A percentile compares a stretch with the other conserved stretches of the same genome.
Evolutionary conservation across 768 basidiomycete genomes (phyloP).

Genomic region (Roridomyces roridus): DNA sequence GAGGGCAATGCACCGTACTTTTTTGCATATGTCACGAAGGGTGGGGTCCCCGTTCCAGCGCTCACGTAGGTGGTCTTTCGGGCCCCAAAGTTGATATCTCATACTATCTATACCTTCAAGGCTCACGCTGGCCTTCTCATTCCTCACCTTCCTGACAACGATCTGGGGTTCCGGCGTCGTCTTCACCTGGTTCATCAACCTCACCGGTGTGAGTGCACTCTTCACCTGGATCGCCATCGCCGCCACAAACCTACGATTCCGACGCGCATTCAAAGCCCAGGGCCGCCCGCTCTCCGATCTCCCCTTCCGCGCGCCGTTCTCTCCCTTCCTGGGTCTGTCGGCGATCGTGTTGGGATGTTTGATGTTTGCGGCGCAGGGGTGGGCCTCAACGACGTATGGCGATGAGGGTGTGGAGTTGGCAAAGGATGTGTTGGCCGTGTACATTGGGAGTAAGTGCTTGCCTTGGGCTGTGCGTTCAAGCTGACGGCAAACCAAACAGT

Average conservation of each 20-base stretch:
- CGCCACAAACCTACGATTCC: constrained; percentile 64
- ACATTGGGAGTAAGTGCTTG: background rate
- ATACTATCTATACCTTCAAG: constrained; percentile 33
- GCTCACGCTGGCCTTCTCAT: constrained; percentile 53
- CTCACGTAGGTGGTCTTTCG: constrained; percentile 48
- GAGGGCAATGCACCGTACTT: constrained; percentile 67
- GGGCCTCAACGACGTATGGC: constrained; percentile 48
- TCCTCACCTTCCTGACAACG: constrained; percentile 60
- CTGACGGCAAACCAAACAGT: too few relatives aligned
- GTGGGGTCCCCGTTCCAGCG: constrained; percentile 67
- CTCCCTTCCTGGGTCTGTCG: constrained; percentile 55
- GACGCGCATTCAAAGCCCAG: constrained; percentile 62
- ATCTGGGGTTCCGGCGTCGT: constrained; percentile 63
- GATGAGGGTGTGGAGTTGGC: constrained; percentile 52
- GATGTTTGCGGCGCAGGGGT: constrained; percentile 64
- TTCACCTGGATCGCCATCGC: constrained; percentile 72
- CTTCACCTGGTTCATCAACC: constrained; percentile 65
- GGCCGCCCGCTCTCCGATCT: constrained; percentile 57
- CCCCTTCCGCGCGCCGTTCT: constrained; percentile 63
- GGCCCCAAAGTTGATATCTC: too few relatives aligned
- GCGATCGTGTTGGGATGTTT: constrained; percentile 54
- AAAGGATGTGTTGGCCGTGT: constrained; percentile 17
- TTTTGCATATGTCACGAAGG: constrained; percentile 68
- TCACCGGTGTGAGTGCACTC: constrained; percentile 70
- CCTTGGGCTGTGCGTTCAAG: background rate